Evolutionary conservation across 495 filamentous ascomycete genomes (phyloP).

Genomic region (Parmelia sp.): DNA sequence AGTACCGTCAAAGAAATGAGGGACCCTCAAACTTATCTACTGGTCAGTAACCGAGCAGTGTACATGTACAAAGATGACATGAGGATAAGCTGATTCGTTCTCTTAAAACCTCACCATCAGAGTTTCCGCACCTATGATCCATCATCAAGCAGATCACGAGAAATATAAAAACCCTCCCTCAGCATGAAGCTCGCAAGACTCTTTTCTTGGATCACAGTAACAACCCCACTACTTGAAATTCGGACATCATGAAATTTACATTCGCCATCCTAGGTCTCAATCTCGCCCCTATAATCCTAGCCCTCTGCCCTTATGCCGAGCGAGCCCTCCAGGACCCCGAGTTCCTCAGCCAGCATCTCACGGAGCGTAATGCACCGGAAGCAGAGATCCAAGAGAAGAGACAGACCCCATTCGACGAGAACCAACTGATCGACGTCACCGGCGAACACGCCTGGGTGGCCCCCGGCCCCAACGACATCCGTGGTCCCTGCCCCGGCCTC

Average conservation of each 20-base stretch:
- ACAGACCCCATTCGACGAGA: slow-evolving; percentile 22
- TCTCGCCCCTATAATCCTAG: not conserved
- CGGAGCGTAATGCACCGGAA: slow-evolving; percentile 1
- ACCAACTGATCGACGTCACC: slow-evolving; percentile 26
- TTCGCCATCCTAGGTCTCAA: slow-evolving; percentile 4
- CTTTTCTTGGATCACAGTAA: not conserved
- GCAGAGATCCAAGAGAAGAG: slow-evolving; percentile 10
- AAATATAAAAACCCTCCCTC: not conserved
- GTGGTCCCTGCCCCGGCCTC: slow-evolving; percentile 46
- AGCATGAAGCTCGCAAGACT: not conserved
- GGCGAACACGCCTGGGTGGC: slow-evolving; percentile 27
- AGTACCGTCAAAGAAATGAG: not conserved
- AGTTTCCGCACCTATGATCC: not conserved
- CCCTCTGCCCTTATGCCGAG: slow-evolving; percentile 17
- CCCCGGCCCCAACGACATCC: slow-evolving; percentile 26
- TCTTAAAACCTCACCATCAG: not conserved
- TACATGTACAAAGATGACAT: not conserved
- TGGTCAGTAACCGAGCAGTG: not conserved
- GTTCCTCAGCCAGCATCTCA: slow-evolving; percentile 3
- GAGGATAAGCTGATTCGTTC: not conserved
- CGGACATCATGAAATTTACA: slow-evolving; percentile 13
- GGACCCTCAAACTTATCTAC: not conserved
- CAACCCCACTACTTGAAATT: not conserved
- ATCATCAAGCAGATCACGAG: not conserved
- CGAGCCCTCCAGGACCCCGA: slow-evolving; percentile 14